Conservation (phyloP, 2,329 filamentous ascomycete genomes). For the Xylaria multiplex region DNA sequence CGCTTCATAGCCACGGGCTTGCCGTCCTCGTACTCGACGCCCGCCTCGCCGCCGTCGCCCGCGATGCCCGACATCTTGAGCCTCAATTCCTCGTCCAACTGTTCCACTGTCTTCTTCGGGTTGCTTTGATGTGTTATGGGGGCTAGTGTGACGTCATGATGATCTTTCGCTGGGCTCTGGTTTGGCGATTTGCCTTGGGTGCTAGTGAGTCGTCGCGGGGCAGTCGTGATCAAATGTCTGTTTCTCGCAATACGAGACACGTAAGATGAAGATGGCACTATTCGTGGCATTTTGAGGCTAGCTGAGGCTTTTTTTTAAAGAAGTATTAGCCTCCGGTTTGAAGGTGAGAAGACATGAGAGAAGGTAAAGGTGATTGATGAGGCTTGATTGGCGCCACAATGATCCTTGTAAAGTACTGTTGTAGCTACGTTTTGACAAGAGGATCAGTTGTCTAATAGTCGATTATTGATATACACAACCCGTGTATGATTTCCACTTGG, state of each 20-base stretch:
- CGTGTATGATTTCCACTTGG: no score
- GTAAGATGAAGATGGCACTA: background rate
- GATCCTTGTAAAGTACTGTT: no score
- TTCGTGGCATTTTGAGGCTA: background rate
- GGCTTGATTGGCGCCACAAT: no score
- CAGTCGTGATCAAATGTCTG: background rate
- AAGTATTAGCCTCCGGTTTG: no score
- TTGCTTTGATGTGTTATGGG: background rate
- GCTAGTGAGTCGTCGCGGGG: conserved; percentile 9
- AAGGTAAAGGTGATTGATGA: no score
- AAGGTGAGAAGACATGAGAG: no score
- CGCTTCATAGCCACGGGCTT: conserved; percentile 77
- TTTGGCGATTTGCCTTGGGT: background rate
- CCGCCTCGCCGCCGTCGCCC: conserved; percentile 76
- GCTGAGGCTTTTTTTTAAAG: background rate
- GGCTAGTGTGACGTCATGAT: conserved; percentile 24
- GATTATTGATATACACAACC: no score
- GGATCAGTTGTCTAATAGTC: no score
- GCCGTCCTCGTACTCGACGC: conserved; percentile 80
- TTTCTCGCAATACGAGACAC: background rate
- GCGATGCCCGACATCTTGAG: conserved; percentile 72
- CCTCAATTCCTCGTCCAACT: conserved; percentile 74
- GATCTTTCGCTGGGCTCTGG: background rate
- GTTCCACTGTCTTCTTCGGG: conserved; percentile 64
- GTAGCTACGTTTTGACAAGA: no score